Evolutionary conservation across 2,329 filamentous ascomycete species (phyloP), one percentile per base, ranked within the genome.

Genomic region (Dothidotthia symphoricarpi): DNA sequence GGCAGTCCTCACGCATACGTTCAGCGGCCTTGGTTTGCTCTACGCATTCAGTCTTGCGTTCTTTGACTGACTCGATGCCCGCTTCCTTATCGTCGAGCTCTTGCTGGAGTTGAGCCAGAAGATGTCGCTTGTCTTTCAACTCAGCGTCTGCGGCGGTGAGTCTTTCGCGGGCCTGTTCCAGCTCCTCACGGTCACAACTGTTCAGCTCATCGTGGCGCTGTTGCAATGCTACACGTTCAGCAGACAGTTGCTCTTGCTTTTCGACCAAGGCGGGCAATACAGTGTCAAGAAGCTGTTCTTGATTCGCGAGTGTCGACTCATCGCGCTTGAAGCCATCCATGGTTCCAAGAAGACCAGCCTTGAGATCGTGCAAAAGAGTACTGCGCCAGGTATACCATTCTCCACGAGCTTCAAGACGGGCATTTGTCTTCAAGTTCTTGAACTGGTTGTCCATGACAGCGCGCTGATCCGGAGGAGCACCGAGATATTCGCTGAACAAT

Each of bases 361-460:
- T 89, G 25, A 98, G 76, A 13, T 88, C 86, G 39, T 89, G 77
- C 19, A 86, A 82, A 16, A 97, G 77, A 57, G 93, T 91, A 76
- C 87, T 91, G 27, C 93, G 84, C 93, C 93, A 98, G 59, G 91
- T 86, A 64, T 98, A 98, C 93, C 93, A 98, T 74, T 93, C 90
- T 40, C 88, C 88, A 63, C 96, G 96, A 70, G 91, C 96, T 34
- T 90, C 74, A 11, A 96, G 76, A 16, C 93, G 81, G 12, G 91
- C 88, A 64, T 95, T 86, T 0, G 88, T 90, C 72, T 96, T 97
- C 67, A 95, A 86, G 59, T 97, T 96, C 67, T 95, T 93, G 74
- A 98, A 93, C 62, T 97, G 90, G 50, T 87, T 93, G 69, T 98
- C 91, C 83, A 98, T 94, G 35, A 94, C 76, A 3, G 81, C 70